Conservation (phyloP, 2,329 filamentous ascomycete genomes). For the Chalaropsis ovoidea region DNA sequence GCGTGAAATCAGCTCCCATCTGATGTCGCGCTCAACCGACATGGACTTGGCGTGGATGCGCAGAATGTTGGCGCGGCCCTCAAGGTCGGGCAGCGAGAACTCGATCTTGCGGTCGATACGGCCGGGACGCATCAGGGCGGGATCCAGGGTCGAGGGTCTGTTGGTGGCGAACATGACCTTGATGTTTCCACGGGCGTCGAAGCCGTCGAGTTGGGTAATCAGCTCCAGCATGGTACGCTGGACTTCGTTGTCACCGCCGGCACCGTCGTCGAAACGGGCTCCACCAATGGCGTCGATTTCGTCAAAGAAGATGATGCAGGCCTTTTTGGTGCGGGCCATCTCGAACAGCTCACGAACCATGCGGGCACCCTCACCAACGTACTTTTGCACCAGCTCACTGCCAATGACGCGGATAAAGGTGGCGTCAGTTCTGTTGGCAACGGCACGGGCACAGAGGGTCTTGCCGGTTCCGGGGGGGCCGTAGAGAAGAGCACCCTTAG, state of each 20-base stretch:
- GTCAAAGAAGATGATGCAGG: slow-evolving; percentile 94
- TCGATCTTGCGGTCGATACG: slow-evolving; percentile 99
- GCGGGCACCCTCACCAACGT: slow-evolving; percentile 92
- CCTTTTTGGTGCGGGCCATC: slow-evolving; percentile 99
- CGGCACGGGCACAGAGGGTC: slow-evolving; percentile 91
- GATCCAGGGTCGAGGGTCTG: slow-evolving; percentile 86
- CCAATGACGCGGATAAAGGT: slow-evolving; percentile 99
- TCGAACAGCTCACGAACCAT: slow-evolving; percentile 99
- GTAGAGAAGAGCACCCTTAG: slow-evolving; percentile 93
- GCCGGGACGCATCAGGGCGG: slow-evolving; percentile 91
- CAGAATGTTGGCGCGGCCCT: slow-evolving; percentile 93
- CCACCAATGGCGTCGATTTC: slow-evolving; percentile 95
- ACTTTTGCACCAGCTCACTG: slow-evolving; percentile 96
- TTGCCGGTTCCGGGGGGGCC: slow-evolving; percentile 98
- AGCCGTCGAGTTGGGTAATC: slow-evolving; percentile 92
- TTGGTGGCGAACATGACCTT: slow-evolving; percentile 99
- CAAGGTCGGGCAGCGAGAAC: slow-evolving; percentile 92
- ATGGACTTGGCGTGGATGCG: slow-evolving; percentile 99
- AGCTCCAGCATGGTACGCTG: slow-evolving; percentile 97
- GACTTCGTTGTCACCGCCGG: slow-evolving; percentile 93
- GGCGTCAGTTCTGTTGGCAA: slow-evolving; percentile 94
- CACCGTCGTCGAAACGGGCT: slow-evolving; percentile 91
- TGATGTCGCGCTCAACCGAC: slow-evolving; percentile 96
- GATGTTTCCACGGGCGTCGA: slow-evolving; percentile 94
- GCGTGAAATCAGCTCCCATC: slow-evolving; percentile 96